These are phyloP conservation scores for Herpetospermum pedunculosum DNA, from an alignment of 306 rosid genomes.

Conservation along the genomic window DNA sequence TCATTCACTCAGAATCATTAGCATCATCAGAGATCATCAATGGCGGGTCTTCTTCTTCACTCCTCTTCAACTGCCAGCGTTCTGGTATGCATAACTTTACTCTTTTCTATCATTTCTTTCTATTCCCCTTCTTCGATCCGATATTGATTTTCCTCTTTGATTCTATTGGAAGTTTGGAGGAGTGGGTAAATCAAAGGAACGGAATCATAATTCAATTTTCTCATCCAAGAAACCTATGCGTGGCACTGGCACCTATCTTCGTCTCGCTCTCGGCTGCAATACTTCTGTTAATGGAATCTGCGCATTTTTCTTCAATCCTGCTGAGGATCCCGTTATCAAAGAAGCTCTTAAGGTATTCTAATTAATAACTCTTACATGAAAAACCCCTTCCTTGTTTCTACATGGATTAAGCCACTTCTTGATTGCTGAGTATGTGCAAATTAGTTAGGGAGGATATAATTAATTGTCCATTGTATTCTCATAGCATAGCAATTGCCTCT, in stretches of 20 bases:
- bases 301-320: conserved; percentile 56
- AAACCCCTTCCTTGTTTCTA: background rate
- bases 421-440: background rate
- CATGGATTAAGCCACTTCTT: background rate
- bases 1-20: background rate
- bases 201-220: background rate
- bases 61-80: background rate
- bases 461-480: background rate
- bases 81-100: background rate
- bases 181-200: background rate
- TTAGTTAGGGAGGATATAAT: background rate
- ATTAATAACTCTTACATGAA: background rate
- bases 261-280: background rate
- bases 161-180: background rate
- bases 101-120: background rate
- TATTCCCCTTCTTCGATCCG: background rate
- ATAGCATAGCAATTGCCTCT: background rate
- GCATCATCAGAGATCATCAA: background rate
- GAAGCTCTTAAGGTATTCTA: conserved; percentile 63
- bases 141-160: background rate
- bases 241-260: background rate
- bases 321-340: conserved; percentile 45
- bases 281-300: conserved; percentile 16
- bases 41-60: background rate
- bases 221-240: background rate